Evolutionary conservation across 768 basidiomycete genomes (phyloP).

Genomic region (Tylopilus rubrobrunneus): DNA sequence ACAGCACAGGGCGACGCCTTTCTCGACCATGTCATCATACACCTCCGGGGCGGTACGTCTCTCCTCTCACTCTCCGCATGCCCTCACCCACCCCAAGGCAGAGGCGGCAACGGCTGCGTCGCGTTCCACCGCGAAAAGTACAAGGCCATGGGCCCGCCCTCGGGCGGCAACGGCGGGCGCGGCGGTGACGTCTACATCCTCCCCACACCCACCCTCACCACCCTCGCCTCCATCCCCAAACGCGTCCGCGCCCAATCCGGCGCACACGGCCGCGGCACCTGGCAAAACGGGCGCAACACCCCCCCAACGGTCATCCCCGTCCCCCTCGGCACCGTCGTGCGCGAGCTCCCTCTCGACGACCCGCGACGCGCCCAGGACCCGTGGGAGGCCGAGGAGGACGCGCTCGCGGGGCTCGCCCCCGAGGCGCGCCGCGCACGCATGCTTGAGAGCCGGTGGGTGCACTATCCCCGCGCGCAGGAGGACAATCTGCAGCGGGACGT

Average conservation of each 20-base stretch:
- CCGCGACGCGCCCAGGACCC: constrained; percentile 60
- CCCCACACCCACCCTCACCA: constrained; percentile 74
- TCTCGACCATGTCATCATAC: constrained; percentile 78
- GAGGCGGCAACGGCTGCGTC: constrained; percentile 87
- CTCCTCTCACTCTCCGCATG: neutral
- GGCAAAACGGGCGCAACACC: constrained; percentile 79
- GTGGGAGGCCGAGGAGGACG: constrained; percentile 72
- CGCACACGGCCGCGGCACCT: constrained; percentile 74
- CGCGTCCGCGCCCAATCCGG: constrained; percentile 68
- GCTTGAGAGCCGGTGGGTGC: constrained; percentile 70
- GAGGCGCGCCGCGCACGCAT: constrained; percentile 52
- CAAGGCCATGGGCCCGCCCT: constrained; percentile 80
- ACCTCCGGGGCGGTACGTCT: constrained; percentile 65
- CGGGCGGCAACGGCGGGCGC: constrained; percentile 88
- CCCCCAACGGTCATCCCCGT: constrained; percentile 73
- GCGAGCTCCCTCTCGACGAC: constrained; percentile 66
- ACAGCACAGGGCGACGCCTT: constrained; percentile 64
- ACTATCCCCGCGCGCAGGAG: constrained; percentile 68
- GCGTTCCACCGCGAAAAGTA: constrained; percentile 93
- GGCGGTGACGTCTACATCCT: constrained; percentile 86
- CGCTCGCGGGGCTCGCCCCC: constrained; percentile 42
- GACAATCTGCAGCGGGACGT: constrained; percentile 58
- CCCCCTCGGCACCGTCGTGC: constrained; percentile 87
- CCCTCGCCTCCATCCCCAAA: constrained; percentile 67
- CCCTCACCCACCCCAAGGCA: constrained; percentile 43